phyloP scores from a whole-genome alignment of 768 basidiomycete species.

The Mycena vulgaris region DNA sequence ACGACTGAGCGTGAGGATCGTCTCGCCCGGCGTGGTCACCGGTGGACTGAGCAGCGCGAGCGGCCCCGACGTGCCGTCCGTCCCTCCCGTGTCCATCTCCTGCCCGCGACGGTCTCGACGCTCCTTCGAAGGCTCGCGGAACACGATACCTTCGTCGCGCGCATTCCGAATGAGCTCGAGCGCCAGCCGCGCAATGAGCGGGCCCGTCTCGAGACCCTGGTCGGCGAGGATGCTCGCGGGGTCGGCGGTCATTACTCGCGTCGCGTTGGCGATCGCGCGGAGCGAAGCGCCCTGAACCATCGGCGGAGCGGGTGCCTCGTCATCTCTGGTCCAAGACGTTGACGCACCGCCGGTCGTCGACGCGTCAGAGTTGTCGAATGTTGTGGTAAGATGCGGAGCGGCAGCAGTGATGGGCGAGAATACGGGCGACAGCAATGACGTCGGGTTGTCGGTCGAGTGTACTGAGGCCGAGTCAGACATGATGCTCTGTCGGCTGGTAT shows the following conservation, averaged over 20 bases:
- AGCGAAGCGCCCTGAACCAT: slow-evolving; percentile 75
- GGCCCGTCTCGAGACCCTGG: slow-evolving; percentile 74
- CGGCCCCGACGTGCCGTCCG: slow-evolving; percentile 47
- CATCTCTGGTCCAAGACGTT: slow-evolving; percentile 42
- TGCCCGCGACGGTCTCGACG: slow-evolving; percentile 54
- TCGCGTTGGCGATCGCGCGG: slow-evolving; percentile 85
- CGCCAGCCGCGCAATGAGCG: slow-evolving; percentile 75
- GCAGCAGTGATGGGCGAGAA: slow-evolving; percentile 57
- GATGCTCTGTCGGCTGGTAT: slow-evolving; percentile 40
- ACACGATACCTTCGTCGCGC: slow-evolving; percentile 72
- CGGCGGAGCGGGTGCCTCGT: slow-evolving; percentile 40
- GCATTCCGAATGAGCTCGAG: slow-evolving; percentile 78
- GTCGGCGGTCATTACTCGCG: slow-evolving; percentile 89
- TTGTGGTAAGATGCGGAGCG: slow-evolving; percentile 62
- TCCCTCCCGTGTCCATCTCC: slow-evolving; percentile 44
- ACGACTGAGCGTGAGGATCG: slow-evolving; percentile 61
- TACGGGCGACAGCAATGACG: slow-evolving; percentile 56
- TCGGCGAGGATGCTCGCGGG: slow-evolving; percentile 82
- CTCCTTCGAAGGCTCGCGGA: slow-evolving; percentile 65
- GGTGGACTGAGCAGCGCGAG: slow-evolving; percentile 61
- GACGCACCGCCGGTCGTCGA: slow-evolving; percentile 40
- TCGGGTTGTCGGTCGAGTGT: slow-evolving; percentile 46
- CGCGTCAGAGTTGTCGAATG: slow-evolving; percentile 49
- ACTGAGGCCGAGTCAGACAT: slow-evolving; percentile 55
- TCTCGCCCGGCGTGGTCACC: slow-evolving; percentile 54